Evolutionary conservation across 768 basidiomycete genomes (phyloP), one percentile per base, ranked within the genome.

Genomic region (Mycena indigotica): DNA sequence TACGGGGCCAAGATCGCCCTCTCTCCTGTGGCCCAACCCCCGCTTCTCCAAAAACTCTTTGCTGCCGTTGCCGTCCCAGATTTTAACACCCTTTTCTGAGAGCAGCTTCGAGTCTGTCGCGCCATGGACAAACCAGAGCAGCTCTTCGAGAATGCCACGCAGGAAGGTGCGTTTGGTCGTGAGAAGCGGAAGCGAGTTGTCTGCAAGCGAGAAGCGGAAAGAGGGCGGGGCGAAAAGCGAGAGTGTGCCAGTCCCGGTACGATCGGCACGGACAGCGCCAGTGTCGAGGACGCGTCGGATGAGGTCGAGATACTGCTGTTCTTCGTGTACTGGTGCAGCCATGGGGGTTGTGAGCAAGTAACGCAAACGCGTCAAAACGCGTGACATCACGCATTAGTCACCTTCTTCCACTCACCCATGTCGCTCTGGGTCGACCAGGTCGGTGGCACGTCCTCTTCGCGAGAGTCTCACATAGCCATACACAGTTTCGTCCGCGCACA

Each of bases 51-150:
- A 74, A 67, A 96, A 98, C 63, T 84, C 89, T 60, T 88, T 84
- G 2, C 89, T 89, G 6, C 93, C 95, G 62, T 99, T 98, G 0
- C 95, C 95, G 69, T 98, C 95, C 97, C 97, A 99, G 65, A 99
- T 98, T 71, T 91, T 91, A 60, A 98, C 83, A 51, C 93, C 94
- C 69, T 91, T 91, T 28, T 81, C 78, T 1, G 86, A 84, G 38
- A 99, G 81, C 0, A 87, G 63, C 4, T 76, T 86, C 0, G 91
- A 85, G 73, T 97, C 93, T 0, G 95, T 98, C 6, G 79, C 81
- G 1, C 96, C 95, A 32, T 79, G 77, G 16, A 97, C 75, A 67
- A 99, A 99, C 96, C 96, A 99, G 5, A 98, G 78, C 1, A 99
- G 84, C 65, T 98, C 96, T 68, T 95, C 95, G 21, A 92, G 73